Evolutionary conservation across 805 yeast genomes (phyloP).

Genomic region (Ogataea minuta): DNA sequence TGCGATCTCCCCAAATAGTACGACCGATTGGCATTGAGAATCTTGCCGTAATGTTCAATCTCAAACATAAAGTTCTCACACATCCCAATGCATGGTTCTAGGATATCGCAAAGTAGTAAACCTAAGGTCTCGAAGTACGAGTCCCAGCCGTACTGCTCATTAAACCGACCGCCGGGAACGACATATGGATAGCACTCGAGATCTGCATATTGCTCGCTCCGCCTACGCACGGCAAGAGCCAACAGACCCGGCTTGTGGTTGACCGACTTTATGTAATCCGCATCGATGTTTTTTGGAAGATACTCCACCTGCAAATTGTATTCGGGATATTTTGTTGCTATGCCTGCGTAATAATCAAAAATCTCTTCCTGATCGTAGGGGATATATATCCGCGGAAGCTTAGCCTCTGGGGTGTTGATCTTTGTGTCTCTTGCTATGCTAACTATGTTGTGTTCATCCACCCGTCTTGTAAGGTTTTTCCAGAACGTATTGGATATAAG

Average conservation of each 20-base stretch:
- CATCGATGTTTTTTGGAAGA: constrained; percentile 71
- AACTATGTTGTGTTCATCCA: constrained; percentile 60
- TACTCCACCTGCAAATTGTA: constrained; percentile 68
- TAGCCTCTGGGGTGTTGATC: constrained; percentile 57
- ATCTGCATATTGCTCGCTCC: constrained; percentile 30
- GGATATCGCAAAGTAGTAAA: constrained; percentile 59
- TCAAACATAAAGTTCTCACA: constrained; percentile 90
- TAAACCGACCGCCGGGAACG: constrained; percentile 97
- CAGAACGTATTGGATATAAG: constrained; percentile 77
- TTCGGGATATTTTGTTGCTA: constrained; percentile 54
- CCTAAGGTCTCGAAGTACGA: constrained; percentile 92
- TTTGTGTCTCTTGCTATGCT: constrained; percentile 79
- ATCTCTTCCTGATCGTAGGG: constrained; percentile 72
- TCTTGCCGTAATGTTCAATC: constrained; percentile 86
- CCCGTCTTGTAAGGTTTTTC: constrained; percentile 70
- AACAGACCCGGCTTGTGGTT: constrained; percentile 83
- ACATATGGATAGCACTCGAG: constrained; percentile 74
- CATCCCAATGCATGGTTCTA: constrained; percentile 82
- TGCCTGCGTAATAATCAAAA: constrained; percentile 59
- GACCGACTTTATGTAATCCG: constrained; percentile 72
- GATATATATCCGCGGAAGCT: constrained; percentile 73
- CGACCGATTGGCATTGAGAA: constrained; percentile 89
- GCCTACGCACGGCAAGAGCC: constrained; percentile 66
- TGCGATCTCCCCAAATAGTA: constrained; percentile 91
- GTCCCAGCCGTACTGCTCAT: constrained; percentile 98